Percentiles rank a stretch among this genome's conserved stretches.
These are phyloP conservation scores for Apostasia ramifera DNA, from an alignment of 106 monocot genomes.

Conservation along the genomic window DNA sequence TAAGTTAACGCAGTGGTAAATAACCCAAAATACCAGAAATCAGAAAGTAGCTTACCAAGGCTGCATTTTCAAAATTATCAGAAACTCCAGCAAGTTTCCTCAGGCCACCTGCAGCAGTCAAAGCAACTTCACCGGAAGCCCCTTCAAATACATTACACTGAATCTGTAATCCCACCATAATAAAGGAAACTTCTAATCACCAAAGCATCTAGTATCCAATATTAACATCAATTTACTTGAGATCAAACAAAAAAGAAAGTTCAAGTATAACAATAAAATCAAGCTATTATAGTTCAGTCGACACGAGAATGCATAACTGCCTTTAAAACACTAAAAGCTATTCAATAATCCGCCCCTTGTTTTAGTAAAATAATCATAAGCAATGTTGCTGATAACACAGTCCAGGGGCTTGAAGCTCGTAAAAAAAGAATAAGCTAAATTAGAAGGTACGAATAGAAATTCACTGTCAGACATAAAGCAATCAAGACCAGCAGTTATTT, in stretches of 20 bases:
- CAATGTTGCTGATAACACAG: no score
- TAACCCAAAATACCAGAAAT: neutral
- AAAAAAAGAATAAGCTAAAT: no score
- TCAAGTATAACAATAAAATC: neutral
- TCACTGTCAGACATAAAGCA: no score
- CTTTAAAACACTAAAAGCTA: no score
- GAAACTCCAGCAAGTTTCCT: constrained; percentile 67
- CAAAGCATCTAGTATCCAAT: neutral
- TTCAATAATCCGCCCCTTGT: no score
- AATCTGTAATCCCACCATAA: constrained; percentile 37
- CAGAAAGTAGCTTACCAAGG: constrained; percentile 44
- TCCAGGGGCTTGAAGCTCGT: no score
- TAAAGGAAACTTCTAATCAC: neutral
- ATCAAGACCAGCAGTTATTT: no score
- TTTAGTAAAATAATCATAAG: no score
- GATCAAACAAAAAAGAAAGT: neutral
- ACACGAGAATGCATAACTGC: no score
- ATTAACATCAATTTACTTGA: constrained; percentile 1
- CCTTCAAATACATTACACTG: constrained; percentile 98
- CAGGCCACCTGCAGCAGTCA: constrained; percentile 84
- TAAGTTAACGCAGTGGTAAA: no score
- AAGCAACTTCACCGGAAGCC: constrained; percentile 63
- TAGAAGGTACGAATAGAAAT: no score
- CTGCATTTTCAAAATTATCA: constrained; percentile 67
- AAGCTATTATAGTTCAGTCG: no score